These are phyloP conservation scores for Aegilops bicornis DNA, from an alignment of 176 grass and related monocot genomes.

Conservation along the genomic window DNA sequence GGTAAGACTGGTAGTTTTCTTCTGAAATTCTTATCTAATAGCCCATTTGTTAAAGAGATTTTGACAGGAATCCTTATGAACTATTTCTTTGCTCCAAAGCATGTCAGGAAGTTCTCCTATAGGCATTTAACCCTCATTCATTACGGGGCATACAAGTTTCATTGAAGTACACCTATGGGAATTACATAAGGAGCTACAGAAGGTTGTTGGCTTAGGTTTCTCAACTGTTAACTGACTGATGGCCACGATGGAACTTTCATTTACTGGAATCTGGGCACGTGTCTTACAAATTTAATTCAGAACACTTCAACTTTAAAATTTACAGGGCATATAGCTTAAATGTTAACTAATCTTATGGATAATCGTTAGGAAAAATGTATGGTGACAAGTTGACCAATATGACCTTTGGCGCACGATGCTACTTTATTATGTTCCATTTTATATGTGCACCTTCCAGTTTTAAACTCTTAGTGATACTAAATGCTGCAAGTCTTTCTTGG, in stretches of 20 bases:
- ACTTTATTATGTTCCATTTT: slow-evolving; percentile 11
- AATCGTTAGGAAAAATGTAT: slow-evolving; percentile 2
- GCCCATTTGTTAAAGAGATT: background rate
- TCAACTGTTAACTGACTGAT: slow-evolving; percentile 24
- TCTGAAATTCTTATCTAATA: background rate
- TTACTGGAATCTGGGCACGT: background rate
- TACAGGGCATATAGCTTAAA: background rate
- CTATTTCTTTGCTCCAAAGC: background rate
- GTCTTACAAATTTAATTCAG: background rate
- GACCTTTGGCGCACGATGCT: background rate
- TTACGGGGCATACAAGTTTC: background rate
- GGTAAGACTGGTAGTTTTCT: background rate
- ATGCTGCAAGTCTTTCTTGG: background rate
- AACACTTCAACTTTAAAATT: background rate
- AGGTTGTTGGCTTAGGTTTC: background rate
- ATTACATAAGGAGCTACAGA: background rate
- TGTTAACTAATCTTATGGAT: background rate
- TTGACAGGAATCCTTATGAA: slow-evolving; percentile 3
- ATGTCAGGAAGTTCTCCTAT: background rate
- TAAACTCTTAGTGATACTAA: background rate
- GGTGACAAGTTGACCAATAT: background rate
- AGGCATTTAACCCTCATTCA: background rate
- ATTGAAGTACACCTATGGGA: background rate
- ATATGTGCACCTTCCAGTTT: background rate
- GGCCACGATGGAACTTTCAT: slow-evolving; percentile 6